Evolutionary conservation across 495 filamentous ascomycete species (phyloP), one percentile per base, ranked within the genome.

Genomic region (Oidiodendron maius): DNA sequence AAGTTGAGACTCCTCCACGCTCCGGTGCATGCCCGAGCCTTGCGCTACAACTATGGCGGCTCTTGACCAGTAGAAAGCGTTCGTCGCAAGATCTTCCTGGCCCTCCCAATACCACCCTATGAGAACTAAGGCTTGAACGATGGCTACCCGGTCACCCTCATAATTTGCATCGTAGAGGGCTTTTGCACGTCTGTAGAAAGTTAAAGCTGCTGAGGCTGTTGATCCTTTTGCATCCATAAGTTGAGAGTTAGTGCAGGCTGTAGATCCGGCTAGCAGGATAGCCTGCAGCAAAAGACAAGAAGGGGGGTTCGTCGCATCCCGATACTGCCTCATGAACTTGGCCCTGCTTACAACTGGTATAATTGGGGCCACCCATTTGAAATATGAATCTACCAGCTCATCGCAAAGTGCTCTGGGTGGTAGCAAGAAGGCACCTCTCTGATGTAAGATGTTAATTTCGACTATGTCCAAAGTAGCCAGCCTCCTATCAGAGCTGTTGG

Each of bases 71-170:
- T 97, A 98, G 62, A 97, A 98, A 13, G 97, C 93, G 53, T 98
- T 98, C 65, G 96, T 97, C 10, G 93, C 97, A 26, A 98, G 94
- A 68, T 98, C 93, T 74, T 98, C 93, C 12, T 94, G 93, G 0
- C 93, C 94, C 68, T 96, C 93, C 93, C 93, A 98, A 66, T 98
- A 98, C 93, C 93, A 98, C 23, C 93, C 93, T 81, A 98, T 89
- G 22, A 98, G 69, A 10, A 97, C 81, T 46, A 97, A 74, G 3
- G 90, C 89, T 63, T 98, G 93, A 10, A 98, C 93, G 44, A 98
- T 97, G 0, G 93, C 97, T 17, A 98, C 89, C 5, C 93, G 78
- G 52, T 98, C 93, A 63, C 97, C 93, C 59, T 98, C 93, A 61
- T 96, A 98, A 61, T 96, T 96, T 17, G 93, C 94, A 70, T 98